These are phyloP conservation scores for Biscogniauxia mediterranea DNA, from an alignment of 2,329 filamentous ascomycete species.

Conservation along the genomic window DNA sequence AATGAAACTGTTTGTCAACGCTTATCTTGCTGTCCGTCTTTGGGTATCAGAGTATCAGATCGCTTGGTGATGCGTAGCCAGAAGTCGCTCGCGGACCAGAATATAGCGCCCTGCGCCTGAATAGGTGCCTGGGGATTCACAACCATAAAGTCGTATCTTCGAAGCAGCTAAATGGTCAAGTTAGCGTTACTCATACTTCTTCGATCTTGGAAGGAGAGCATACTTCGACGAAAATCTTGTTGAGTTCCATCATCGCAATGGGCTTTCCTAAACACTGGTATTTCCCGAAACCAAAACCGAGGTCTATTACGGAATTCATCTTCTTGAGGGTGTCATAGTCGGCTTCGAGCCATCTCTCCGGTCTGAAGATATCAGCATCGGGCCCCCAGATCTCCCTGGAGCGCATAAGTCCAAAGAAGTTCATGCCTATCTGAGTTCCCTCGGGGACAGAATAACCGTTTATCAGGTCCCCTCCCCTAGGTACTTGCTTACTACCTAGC, in stretches of 20 bases:
- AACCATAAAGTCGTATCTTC: slow-evolving; percentile 24
- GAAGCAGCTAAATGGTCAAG: slow-evolving; percentile 11
- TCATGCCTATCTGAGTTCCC: slow-evolving; percentile 39
- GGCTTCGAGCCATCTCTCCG: slow-evolving; percentile 43
- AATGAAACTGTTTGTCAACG: not conserved
- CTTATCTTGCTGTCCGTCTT: not conserved
- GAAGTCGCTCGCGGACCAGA: slow-evolving; percentile 25
- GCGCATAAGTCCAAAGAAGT: slow-evolving; percentile 38
- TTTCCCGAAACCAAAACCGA: slow-evolving; percentile 40
- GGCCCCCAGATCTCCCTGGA: slow-evolving; percentile 35
- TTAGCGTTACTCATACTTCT: not conserved
- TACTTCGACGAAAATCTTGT: slow-evolving; percentile 44
- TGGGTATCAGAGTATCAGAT: not conserved
- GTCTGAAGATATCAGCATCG: slow-evolving; percentile 37
- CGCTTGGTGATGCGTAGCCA: slow-evolving; percentile 23
- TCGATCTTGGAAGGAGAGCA: slow-evolving; percentile 6
- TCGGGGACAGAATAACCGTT: slow-evolving; percentile 35
- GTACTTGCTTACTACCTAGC: slow-evolving; percentile 31
- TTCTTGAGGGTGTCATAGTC: slow-evolving; percentile 27
- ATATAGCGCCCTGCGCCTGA: slow-evolving; percentile 21
- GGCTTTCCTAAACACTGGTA: slow-evolving; percentile 42
- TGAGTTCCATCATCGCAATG: slow-evolving; percentile 44
- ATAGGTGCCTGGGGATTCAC: slow-evolving; percentile 22
- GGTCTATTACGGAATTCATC: slow-evolving; percentile 36
- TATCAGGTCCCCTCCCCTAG: slow-evolving; percentile 29